phyloP scores from a whole-genome alignment of 2,329 filamentous ascomycete species.

The Penicillium corylophilum region DNA sequence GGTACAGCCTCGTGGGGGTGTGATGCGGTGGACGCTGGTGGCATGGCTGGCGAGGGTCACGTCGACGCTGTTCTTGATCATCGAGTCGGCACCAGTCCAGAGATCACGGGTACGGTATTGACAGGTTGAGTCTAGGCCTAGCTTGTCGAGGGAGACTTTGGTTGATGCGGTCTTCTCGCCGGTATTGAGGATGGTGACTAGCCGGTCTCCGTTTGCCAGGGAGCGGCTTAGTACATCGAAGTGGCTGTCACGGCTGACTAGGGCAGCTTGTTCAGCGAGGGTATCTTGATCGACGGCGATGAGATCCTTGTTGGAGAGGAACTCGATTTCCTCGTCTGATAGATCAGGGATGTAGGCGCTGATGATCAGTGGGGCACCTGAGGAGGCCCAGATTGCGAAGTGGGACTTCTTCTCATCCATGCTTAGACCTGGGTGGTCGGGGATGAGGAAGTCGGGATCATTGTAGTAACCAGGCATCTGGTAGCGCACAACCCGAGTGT shows the following conservation, averaged over 20 bases:
- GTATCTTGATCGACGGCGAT: conserved; percentile 47
- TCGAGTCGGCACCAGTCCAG: conserved; percentile 40
- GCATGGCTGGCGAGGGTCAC: conserved; percentile 39
- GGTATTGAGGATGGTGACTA: conserved; percentile 51
- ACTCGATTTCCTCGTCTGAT: conserved; percentile 34
- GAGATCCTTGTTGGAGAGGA: conserved; percentile 44
- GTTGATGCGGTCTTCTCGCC: conserved; percentile 31
- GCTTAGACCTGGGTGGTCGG: conserved; percentile 50
- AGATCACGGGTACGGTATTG: conserved; percentile 43
- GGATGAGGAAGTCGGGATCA: conserved; percentile 52
- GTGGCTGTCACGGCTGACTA: conserved; percentile 45
- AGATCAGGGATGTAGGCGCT: conserved; percentile 45
- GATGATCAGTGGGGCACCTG: conserved; percentile 52
- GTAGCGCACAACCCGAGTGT: conserved; percentile 47
- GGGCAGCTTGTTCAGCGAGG: conserved; percentile 47
- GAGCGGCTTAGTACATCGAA: conserved; percentile 51
- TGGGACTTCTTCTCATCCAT: conserved; percentile 48
- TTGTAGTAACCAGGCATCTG: conserved; percentile 48
- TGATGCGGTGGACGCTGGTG: conserved; percentile 46
- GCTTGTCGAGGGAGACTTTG: conserved; percentile 35
- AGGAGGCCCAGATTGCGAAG: conserved; percentile 53
- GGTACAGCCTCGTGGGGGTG: conserved; percentile 26
- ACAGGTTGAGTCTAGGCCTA: conserved; percentile 37
- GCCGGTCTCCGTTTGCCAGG: conserved; percentile 48
- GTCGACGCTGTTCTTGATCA: conserved; percentile 24